Percentiles rank a stretch among this genome's conserved stretches.
Conservation (phyloP, 257 asterid genomes). For the Haberlea rhodopensis region DNA sequence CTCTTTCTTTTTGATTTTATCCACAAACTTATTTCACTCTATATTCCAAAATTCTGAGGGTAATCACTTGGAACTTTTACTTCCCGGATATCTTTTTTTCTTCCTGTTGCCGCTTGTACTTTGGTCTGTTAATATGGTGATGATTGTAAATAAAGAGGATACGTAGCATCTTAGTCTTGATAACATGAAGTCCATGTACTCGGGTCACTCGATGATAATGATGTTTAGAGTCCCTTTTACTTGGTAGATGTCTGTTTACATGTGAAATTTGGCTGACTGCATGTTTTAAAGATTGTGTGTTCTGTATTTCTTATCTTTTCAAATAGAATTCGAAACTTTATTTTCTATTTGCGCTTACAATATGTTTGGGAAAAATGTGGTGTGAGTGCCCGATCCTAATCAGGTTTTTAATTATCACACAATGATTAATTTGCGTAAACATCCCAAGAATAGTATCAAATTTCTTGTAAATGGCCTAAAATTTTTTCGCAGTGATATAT, state of each 20-base stretch:
- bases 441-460: too few relatives aligned
- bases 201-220: background rate
- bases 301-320: too few relatives aligned
- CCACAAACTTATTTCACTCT: constrained; percentile 4
- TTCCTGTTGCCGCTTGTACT: background rate
- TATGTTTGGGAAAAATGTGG: too few relatives aligned
- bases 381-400: too few relatives aligned
- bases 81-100: background rate
- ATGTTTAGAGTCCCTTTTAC: background rate
- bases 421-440: too few relatives aligned
- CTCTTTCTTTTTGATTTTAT: background rate
- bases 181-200: background rate
- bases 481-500: too few relatives aligned
- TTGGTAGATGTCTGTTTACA: background rate
- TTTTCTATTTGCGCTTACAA: too few relatives aligned
- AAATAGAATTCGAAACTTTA: too few relatives aligned
- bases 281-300: background rate
- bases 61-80: background rate
- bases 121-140: constrained; percentile 10
- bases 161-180: background rate
- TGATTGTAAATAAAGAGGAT: background rate
- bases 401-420: too few relatives aligned
- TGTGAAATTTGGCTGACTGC: background rate
- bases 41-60: background rate
- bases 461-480: too few relatives aligned